These are phyloP conservation scores for Melanopsichium pennsylvanicum DNA, from an alignment of 1,284 basidiomycete genomes.

Conservation along the genomic window DNA sequence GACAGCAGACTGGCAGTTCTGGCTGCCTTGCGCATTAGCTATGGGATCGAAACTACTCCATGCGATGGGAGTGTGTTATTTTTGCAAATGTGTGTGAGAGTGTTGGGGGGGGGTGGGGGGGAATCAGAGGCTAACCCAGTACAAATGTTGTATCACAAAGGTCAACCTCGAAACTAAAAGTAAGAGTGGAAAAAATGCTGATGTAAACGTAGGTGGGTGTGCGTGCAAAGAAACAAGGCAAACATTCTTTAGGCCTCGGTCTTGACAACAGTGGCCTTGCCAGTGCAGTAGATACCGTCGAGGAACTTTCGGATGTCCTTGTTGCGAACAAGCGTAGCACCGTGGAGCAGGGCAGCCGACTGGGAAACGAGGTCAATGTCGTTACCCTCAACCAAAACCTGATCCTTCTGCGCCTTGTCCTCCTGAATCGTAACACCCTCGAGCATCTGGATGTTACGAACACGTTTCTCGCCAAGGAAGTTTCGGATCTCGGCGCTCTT, in stretches of 20 bases:
- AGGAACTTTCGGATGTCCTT: conserved; percentile 70
- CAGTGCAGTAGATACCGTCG: conserved; percentile 84
- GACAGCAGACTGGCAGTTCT: too few species aligned
- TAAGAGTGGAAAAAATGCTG: conserved; percentile 15
- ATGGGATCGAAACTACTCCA: conserved; percentile 39
- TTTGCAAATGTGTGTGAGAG: conserved; percentile 24
- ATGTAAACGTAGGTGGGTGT: background rate
- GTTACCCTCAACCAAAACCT: conserved; percentile 68
- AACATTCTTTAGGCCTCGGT: conserved; percentile 70
- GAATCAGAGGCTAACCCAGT: conserved; percentile 16
- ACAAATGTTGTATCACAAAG: conserved; percentile 1
- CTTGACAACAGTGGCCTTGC: conserved; percentile 72
- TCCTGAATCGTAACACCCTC: conserved; percentile 85
- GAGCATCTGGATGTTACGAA: conserved; percentile 91
- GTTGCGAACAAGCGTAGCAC: conserved; percentile 63
- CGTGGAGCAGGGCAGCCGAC: conserved; percentile 64
- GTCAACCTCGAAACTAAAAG: conserved; percentile 20
- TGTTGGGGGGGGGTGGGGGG: conserved; percentile 2
- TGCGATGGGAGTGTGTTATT: conserved; percentile 30
- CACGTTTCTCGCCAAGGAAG: conserved; percentile 92
- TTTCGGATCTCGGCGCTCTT: conserved; percentile 91
- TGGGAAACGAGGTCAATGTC: conserved; percentile 68
- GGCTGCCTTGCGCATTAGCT: background rate
- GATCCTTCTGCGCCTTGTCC: conserved; percentile 93
- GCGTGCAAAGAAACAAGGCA: background rate